Base-by-base conservation (phyloP, 202 grass and related monocot genomes). In the Cymbopogon flexuosus region DNA sequence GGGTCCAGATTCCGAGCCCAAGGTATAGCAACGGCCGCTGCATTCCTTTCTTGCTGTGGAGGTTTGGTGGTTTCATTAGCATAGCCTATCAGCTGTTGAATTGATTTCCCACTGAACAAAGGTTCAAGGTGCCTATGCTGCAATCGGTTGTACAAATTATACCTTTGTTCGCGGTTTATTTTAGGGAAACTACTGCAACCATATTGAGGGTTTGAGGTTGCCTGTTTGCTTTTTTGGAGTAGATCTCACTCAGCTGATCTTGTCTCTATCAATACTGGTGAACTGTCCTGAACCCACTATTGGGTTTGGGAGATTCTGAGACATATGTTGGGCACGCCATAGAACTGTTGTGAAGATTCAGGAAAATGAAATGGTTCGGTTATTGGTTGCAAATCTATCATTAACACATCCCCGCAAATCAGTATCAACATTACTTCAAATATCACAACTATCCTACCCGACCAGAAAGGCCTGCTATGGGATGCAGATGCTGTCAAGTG, bases 11-110 rank as follows among this genome's bases (percentile, higher is more conserved):
- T 61, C 66, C 36, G 65, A 69, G 23, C 77, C 64, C 47, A 35
- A 85, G 87, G 87, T 85, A 85, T 76, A 27, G 9, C 47, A 10
- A 33, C 19, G 6, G 51, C 33, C 62, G 3, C 23, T 62, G 51
- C 62, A 45, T 84, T 66, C 16, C 0, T 49, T 78, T 67, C 47
- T 59, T 75, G 45, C 16, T 23, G 12, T 46, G 27, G 12, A n/a
- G n/a, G n/a, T 9, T 67, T 40, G 14, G 19, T 31, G 8, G 19
- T 67, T 21, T 21, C 9, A 5, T 40, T 54, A 77, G n/a, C 41
- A 27, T 70, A 67, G 34, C 8, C 16, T 24, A 42, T 41, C 42
- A 0, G 3, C 27, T 51, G 8, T 74, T 43, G 33, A 42, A 43
- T 86, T 79, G 18, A 84, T 73, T 70, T 10, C 70, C 6, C 23